Evolutionary conservation across 768 basidiomycete species (phyloP).

Genomic region (Tricholoma terreum): DNA sequence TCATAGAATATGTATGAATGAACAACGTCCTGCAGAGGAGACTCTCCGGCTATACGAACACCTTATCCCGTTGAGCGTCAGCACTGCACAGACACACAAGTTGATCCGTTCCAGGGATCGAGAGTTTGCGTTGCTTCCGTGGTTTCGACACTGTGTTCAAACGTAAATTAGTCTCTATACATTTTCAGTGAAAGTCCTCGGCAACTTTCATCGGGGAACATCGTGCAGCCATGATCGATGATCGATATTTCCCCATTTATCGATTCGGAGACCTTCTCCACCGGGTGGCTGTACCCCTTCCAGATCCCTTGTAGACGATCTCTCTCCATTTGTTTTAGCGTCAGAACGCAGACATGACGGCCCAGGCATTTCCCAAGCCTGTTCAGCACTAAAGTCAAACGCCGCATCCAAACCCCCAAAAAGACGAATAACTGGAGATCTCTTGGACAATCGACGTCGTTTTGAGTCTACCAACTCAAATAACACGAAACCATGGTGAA

Average conservation of each 20-base stretch:
- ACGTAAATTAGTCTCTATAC: no score
- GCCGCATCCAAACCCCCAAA: constrained; percentile 24
- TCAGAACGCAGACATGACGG: neutral
- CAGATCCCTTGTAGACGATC: neutral
- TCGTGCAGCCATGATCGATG: constrained; percentile 6
- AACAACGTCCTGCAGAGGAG: neutral
- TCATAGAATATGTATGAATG: neutral
- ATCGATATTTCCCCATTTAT: constrained; percentile 17
- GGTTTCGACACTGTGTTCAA: no score
- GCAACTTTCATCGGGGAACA: constrained; percentile 16
- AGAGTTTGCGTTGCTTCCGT: neutral
- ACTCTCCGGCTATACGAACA: neutral
- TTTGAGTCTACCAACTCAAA: neutral
- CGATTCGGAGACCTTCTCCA: constrained; percentile 17
- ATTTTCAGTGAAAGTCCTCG: constrained; percentile 7
- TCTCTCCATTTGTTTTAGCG: neutral
- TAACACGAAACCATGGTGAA: constrained; percentile 6
- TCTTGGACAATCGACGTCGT: no score
- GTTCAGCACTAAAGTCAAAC: constrained; percentile 32
- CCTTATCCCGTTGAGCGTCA: neutral
- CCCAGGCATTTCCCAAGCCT: constrained; percentile 6
- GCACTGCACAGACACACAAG: neutral
- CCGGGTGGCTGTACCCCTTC: constrained; percentile 16
- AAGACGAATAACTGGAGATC: no score
- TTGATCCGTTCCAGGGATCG: neutral